These are phyloP conservation scores for Apiotrichum montevideense DNA, from an alignment of 1,284 basidiomycete species.

Conservation along the genomic window DNA sequence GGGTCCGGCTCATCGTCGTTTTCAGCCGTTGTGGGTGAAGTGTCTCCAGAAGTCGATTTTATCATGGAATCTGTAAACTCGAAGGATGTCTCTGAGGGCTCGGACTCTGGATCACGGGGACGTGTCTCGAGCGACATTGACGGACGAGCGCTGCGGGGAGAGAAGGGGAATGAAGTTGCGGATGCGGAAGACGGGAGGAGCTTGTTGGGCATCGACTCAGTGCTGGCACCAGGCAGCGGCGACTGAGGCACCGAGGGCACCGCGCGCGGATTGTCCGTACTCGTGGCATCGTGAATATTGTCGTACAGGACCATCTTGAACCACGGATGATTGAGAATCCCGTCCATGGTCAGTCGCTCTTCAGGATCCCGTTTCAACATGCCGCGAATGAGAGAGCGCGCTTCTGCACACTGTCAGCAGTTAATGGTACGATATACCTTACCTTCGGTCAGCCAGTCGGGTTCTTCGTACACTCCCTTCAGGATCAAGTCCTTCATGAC, in stretches of 20 bases:
- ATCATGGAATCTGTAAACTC: conserved; percentile 21
- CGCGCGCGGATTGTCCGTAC: conserved; percentile 17
- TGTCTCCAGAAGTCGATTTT: conserved; percentile 30
- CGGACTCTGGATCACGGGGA: conserved; percentile 17
- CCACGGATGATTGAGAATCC: conserved; percentile 86
- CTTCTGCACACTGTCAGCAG: conserved; percentile 54
- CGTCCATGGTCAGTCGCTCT: conserved; percentile 70
- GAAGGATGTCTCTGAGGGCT: conserved; percentile 35
- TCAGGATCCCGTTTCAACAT: conserved; percentile 75
- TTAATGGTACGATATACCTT: conserved; percentile 12
- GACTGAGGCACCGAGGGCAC: conserved; percentile 7
- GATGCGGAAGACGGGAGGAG: conserved; percentile 9
- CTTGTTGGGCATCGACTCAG: neutral
- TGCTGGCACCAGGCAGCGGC: conserved; percentile 2
- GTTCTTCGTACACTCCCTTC: conserved; percentile 82
- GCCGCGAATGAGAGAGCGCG: conserved; percentile 67
- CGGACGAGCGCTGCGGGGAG: conserved; percentile 23
- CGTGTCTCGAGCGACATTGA: neutral
- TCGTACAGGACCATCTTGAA: conserved; percentile 57
- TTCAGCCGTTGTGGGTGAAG: conserved; percentile 42
- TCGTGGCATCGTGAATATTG: conserved; percentile 26
- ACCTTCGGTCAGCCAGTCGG: conserved; percentile 84
- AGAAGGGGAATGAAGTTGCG: conserved; percentile 15
- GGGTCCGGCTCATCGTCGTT: conserved; percentile 27
- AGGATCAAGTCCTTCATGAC: conserved; percentile 84